A percentile compares a stretch with the other conserved stretches of the same genome.
phyloP scores from a whole-genome alignment of 1,284 basidiomycete species.

The Lignosus rhinocerotis region DNA sequence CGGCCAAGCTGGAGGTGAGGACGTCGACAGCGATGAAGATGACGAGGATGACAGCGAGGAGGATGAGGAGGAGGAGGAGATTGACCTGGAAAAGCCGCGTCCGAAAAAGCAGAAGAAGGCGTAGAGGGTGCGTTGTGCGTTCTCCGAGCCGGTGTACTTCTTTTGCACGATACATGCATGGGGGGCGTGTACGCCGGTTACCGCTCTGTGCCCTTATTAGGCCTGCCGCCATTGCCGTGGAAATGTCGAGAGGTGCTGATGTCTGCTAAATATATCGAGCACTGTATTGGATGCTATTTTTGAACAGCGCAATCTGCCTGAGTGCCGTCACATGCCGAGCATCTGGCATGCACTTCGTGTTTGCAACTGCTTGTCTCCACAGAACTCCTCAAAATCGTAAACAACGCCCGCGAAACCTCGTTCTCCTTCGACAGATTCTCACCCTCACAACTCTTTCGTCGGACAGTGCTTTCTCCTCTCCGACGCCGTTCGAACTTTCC shows the following conservation, averaged over 20 bases:
- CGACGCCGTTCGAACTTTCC: conserved; percentile 17
- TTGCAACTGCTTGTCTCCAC: background rate
- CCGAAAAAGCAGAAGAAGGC: conserved; percentile 68
- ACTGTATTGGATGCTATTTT: no score
- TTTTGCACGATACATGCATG: background rate
- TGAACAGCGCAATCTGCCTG: background rate
- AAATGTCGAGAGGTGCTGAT: no score
- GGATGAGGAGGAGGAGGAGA: conserved; percentile 75
- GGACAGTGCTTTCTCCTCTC: conserved; percentile 11
- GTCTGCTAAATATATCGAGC: no score
- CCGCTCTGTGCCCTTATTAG: background rate
- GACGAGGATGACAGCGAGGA: conserved; percentile 63
- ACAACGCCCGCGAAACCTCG: no score
- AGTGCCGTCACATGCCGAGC: background rate
- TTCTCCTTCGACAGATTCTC: background rate
- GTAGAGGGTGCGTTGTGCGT: conserved; percentile 34
- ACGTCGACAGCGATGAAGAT: conserved; percentile 62
- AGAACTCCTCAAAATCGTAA: background rate
- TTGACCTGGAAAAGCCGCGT: conserved; percentile 79
- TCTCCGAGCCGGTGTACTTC: background rate
- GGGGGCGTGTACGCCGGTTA: background rate
- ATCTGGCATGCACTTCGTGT: background rate
- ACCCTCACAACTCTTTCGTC: conserved; percentile 7
- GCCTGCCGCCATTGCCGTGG: no score
- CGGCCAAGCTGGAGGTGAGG: conserved; percentile 59